phyloP scores from a whole-genome alignment of 495 filamentous ascomycete species.

The Bacidia rubella region DNA sequence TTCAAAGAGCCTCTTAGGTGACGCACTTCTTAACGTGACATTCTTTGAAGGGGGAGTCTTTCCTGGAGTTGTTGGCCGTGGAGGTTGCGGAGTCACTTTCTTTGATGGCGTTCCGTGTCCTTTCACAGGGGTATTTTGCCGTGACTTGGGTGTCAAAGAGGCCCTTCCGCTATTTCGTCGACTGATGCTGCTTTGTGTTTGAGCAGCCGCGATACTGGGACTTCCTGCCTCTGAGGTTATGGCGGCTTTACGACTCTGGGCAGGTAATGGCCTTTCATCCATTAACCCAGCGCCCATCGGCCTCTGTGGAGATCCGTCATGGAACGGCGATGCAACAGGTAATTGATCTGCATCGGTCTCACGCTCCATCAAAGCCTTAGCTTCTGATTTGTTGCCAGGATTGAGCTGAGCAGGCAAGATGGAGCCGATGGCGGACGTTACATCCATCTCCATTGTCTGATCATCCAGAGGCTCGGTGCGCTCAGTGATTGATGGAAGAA shows the following conservation, averaged over 20 bases:
- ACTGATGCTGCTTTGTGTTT: constrained; percentile 36
- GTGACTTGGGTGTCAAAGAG: constrained; percentile 34
- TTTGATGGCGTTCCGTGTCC: constrained; percentile 37
- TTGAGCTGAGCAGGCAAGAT: constrained; percentile 35
- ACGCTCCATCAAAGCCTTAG: constrained; percentile 45
- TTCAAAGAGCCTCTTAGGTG: constrained; percentile 41
- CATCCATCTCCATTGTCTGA: constrained; percentile 45
- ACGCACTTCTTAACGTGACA: constrained; percentile 32
- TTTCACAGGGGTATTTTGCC: constrained; percentile 27
- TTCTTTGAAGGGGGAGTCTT: constrained; percentile 39
- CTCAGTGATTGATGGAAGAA: constrained; percentile 28
- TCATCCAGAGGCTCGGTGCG: constrained; percentile 28
- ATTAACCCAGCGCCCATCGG: constrained; percentile 13
- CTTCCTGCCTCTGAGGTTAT: constrained; percentile 47
- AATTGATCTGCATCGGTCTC: constrained; percentile 41
- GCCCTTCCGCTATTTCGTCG: constrained; percentile 31
- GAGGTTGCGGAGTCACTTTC: constrained; percentile 38
- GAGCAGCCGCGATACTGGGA: constrained; percentile 42
- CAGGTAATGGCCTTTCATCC: constrained; percentile 10
- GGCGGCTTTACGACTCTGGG: constrained; percentile 5
- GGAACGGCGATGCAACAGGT: constrained; percentile 38
- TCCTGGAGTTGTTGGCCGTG: constrained; percentile 36
- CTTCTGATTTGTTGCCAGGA: constrained; percentile 32
- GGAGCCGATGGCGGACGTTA: constrained; percentile 43
- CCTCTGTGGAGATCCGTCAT: constrained; percentile 24